Conservation (phyloP, 2,329 filamentous ascomycete genomes). For the Boeremia lycopersici region DNA sequence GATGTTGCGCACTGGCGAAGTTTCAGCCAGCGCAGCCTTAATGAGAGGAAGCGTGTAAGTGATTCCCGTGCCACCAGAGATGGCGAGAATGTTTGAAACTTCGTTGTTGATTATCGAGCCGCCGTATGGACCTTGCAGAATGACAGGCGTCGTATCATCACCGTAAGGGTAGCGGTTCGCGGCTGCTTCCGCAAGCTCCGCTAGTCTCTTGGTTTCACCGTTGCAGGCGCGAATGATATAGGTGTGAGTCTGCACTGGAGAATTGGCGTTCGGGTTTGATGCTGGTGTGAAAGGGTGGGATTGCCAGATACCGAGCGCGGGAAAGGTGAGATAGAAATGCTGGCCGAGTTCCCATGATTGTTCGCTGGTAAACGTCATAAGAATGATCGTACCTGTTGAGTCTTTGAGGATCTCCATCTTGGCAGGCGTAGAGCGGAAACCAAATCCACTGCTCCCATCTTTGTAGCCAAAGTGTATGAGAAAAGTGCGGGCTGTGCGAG, state of each 20-base stretch:
- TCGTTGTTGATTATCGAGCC: conserved; percentile 17
- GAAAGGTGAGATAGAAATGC: conserved; percentile 73
- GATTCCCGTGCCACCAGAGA: conserved; percentile 40
- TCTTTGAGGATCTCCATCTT: conserved; percentile 57
- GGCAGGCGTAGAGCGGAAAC: conserved; percentile 62
- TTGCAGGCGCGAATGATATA: conserved; percentile 39
- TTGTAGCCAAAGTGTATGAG: conserved; percentile 66
- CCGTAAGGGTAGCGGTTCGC: conserved; percentile 7
- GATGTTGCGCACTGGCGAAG: conserved; percentile 16
- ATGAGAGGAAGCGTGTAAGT: conserved; percentile 36
- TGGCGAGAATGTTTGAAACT: conserved; percentile 31
- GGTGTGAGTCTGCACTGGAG: conserved; percentile 23
- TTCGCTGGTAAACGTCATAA: conserved; percentile 67
- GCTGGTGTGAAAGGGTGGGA: conserved; percentile 67
- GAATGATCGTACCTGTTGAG: conserved; percentile 60
- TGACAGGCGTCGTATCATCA: conserved; percentile 18
- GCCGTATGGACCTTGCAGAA: conserved; percentile 38
- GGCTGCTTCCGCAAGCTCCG: conserved; percentile 24
- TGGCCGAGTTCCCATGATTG: conserved; percentile 69
- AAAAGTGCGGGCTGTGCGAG: conserved; percentile 62
- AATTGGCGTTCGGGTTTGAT: conserved; percentile 5
- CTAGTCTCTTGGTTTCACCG: conserved; percentile 37
- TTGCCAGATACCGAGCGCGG: conserved; percentile 70
- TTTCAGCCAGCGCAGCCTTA: conserved; percentile 16
- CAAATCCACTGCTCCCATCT: conserved; percentile 51